Conservation (phyloP, 169 alveolate species). For the Toxoplasma gondii region DNA sequence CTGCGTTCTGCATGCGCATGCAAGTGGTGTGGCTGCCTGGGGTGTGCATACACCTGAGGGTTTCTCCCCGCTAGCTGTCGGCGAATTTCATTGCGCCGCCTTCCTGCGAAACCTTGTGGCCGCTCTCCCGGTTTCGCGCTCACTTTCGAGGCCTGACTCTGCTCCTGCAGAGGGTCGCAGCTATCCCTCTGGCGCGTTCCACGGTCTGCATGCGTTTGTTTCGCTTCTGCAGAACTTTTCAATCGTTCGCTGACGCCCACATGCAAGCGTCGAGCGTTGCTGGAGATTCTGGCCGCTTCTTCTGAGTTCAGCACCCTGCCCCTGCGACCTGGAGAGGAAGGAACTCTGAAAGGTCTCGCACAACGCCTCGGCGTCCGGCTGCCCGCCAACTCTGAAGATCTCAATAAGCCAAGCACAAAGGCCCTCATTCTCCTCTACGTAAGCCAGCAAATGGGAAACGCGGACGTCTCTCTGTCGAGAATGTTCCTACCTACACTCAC, state of each 20-base stretch:
- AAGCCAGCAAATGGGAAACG: neutral
- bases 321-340: slow-evolving; percentile 89
- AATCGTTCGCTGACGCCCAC: slow-evolving; percentile 76
- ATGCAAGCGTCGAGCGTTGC: slow-evolving; percentile 78
- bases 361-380: slow-evolving; percentile 66
- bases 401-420: slow-evolving; percentile 68
- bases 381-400: slow-evolving; percentile 42
- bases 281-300: slow-evolving; percentile 87
- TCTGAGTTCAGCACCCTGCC: slow-evolving; percentile 86
- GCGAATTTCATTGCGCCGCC: no score
- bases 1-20: no score
- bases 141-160: no score
- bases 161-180: no score
- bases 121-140: no score
- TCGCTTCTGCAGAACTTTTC: slow-evolving; percentile 72
- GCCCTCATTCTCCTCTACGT: slow-evolving; percentile 74
- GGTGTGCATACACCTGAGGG: no score
- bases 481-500: no score
- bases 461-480: neutral
- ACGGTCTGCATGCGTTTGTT: neutral
- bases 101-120: no score
- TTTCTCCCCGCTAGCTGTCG: no score
- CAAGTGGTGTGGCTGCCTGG: no score
- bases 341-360: slow-evolving; percentile 77
- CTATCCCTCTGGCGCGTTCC: no score